Evolutionary conservation across 495 filamentous ascomycete genomes (phyloP), one percentile per base, ranked within the genome.

Genomic region (Aspergillus egyptiacus): DNA sequence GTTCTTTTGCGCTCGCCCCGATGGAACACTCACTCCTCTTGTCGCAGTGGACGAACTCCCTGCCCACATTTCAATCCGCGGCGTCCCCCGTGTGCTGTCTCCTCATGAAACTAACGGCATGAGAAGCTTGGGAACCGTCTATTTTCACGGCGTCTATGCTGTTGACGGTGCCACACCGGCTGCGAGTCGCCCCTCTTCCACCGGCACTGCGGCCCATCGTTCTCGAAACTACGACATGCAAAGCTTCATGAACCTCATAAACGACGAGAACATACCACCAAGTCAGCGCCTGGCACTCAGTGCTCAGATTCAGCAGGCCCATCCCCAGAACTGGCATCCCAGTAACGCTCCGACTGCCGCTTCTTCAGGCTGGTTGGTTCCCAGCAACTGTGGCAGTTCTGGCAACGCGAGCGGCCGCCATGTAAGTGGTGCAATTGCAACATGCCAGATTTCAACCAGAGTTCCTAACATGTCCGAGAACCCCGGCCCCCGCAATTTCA

Each of bases 1-100:
- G 14, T 83, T 78, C 61, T 83, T 78, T 58, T 74, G 76, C 44
- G 63, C 74, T 28, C 77, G 83, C 25, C 72, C 74, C 13, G 70
- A 81, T 51, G 82, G 82, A 39, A 64, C 58, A 13, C 65, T 77
- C 46, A 83, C 82, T 10, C 80, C 81, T 0, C 69, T 90, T 9
- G 65, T 88, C 28, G 78, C 82, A 0, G 72, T 80, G 0, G 86
- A 88, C 54, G 77, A 86, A 63, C 62, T 87, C 4, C 81, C 80
- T 0, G 34, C 64, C 5, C 48, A 55, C 8, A 30, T 76, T 32
- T 36, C 47, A 0, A 58, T 79, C 24, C 59, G 54, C 24, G 72
- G 65, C 6, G 55, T 70, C 9, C 48, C 69, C 18, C 64, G 67
- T 19, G 51, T 18, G 5, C 36, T 77, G 10, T 57, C 56, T 36